phyloP scores from a whole-genome alignment of 177 flowering plant species.

The Vitis hybrid region DNA sequence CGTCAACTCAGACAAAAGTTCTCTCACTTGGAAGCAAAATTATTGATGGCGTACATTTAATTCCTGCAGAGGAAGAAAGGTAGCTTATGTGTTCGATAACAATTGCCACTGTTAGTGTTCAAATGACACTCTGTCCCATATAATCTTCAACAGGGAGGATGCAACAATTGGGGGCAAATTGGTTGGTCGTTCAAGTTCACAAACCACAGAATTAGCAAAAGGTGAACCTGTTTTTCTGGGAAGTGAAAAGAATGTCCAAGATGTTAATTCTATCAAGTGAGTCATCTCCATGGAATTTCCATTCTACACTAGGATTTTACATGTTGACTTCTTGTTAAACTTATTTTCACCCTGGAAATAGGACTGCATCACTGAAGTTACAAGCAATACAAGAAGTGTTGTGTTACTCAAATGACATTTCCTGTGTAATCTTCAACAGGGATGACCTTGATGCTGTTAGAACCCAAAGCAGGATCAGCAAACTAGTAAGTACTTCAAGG shows the following conservation, averaged over 20 bases:
- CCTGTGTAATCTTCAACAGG: conserved; percentile 14
- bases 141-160: conserved; percentile 27
- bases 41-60: conserved; percentile 6
- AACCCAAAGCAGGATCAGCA: conserved; percentile 4
- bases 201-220: conserved; percentile 13
- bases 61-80: conserved; percentile 28
- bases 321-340: background rate
- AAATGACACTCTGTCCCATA: background rate
- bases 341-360: background rate
- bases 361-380: background rate
- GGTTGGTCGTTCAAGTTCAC: conserved; percentile 17
- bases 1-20: conserved; percentile 13
- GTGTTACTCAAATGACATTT: background rate
- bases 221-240: conserved; percentile 11
- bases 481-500: conserved; percentile 5
- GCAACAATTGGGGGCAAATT: conserved; percentile 26
- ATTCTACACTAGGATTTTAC: background rate
- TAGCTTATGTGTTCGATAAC: conserved; percentile 12
- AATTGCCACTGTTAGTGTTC: background rate
- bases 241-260: conserved; percentile 8
- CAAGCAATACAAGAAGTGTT: background rate
- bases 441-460: conserved; percentile 1
- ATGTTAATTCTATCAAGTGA: conserved; percentile 15
- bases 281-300: background rate
- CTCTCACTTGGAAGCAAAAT: conserved; percentile 17